Evolutionary conservation across 192 early-diverging fungal genomes (phyloP), one percentile per base, ranked within the genome.

Genomic region (Backusella parvicylindrica): DNA sequence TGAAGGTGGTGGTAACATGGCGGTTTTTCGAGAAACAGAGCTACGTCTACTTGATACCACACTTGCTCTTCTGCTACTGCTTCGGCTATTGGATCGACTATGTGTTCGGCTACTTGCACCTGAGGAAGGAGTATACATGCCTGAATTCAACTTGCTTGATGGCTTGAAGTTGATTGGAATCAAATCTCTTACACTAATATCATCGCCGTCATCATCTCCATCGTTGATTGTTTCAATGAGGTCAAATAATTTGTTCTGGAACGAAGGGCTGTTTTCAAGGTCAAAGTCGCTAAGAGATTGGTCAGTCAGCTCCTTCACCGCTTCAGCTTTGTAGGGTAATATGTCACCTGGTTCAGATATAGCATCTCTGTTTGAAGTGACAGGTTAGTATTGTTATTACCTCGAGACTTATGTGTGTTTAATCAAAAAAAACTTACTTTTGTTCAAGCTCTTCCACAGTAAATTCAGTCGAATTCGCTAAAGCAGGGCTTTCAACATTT

Each of bases 161-260:
- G 75, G 26, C 47, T 81, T 81, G 16, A 81, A 56, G 1, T 38
- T 63, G 56, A 81, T 72, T 6, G 79, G 79, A n/a, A 81, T 81
- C 30, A 81, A 41, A 35, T 81, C 79, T 38, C 79, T 66, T 4
- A 77, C 79, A 37, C 75, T 76, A 32, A 71, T 70, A 36, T 81
- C 79, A 15, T 76, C 71, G 40, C 73, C 76, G 2, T 49, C 32
- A 15, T 47, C 63, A n/a, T n/a, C n/a, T n/a, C n/a, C n/a, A 2
- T 32, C 41, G 1, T 47, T 13, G 6, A 50, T 15, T 13, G 47
- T 72, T n/a, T 35, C 70, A 16, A 56, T 37, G 60, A 72, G 60
- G 2, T 56, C 43, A 26, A 35, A 11, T 0, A 60, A 31, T 11
- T 74, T 64, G 16, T 13, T 74, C 12, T 49, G 64, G 18, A 50